Percentiles rank a stretch among this genome's conserved stretches.
Evolutionary conservation across 805 yeast genomes (phyloP).

Genomic region (Saccharomycopsis fibuligera): DNA sequence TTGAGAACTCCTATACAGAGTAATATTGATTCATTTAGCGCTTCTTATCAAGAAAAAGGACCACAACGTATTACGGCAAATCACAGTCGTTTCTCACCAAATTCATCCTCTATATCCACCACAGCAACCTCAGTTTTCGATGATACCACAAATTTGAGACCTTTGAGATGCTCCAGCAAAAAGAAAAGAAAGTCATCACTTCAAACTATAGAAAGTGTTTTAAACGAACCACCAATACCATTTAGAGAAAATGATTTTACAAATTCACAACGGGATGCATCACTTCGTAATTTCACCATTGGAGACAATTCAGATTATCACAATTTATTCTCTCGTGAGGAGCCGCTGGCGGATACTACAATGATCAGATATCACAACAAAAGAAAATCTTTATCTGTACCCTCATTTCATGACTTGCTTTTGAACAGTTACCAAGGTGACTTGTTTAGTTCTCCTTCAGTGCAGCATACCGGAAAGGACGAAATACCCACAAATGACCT

Average conservation of each 20-base stretch:
- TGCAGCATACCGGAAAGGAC: neutral
- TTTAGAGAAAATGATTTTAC: neutral
- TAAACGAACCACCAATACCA: constrained; percentile 3
- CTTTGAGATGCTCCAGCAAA: constrained; percentile 18
- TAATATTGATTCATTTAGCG: too few relatives aligned
- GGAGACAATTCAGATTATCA: neutral
- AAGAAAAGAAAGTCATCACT: constrained; percentile 13
- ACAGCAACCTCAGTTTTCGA: constrained; percentile 19
- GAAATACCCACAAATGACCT: neutral
- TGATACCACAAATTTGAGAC: constrained; percentile 17
- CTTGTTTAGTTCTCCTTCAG: constrained; percentile 2
- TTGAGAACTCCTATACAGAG: too few relatives aligned
- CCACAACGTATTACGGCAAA: too few relatives aligned
- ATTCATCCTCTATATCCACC: constrained; percentile 11
- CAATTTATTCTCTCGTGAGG: constrained; percentile 1
- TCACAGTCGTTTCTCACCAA: neutral
- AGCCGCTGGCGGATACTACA: too few relatives aligned
- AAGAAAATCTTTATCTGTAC: constrained; percentile 8
- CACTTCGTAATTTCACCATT: neutral
- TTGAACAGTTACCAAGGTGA: constrained; percentile 8
- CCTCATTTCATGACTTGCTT: constrained; percentile 12
- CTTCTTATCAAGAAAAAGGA: too few relatives aligned
- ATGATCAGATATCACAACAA: constrained; percentile 3
- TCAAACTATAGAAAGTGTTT: constrained; percentile 8
- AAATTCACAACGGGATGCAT: too few relatives aligned